phyloP scores from a whole-genome alignment of 495 filamentous ascomycete species.

The Cudoniella acicularis region DNA sequence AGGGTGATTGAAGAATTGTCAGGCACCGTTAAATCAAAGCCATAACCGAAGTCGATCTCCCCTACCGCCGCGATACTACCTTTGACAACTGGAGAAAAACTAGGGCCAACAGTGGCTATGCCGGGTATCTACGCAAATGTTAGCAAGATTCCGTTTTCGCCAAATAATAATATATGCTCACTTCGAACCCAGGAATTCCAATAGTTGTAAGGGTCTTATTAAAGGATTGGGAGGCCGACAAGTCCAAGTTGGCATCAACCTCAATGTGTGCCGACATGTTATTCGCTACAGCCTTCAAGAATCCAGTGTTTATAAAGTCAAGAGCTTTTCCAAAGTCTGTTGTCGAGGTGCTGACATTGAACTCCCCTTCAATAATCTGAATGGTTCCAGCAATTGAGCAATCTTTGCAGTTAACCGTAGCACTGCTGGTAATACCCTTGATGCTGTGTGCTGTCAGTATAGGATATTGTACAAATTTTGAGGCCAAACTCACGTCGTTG shows the following conservation, averaged over 20 bases:
- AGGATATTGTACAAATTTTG: too few species aligned
- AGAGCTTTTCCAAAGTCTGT: not conserved
- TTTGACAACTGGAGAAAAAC: not conserved
- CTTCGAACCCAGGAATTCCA: not conserved
- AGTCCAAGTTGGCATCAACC: not conserved
- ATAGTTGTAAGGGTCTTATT: not conserved
- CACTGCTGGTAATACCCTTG: not conserved
- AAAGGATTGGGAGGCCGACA: not conserved
- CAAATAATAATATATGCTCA: too few species aligned
- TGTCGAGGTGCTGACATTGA: not conserved
- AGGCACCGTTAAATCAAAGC: slow-evolving; percentile 2
- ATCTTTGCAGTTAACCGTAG: not conserved
- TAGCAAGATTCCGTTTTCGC: not conserved
- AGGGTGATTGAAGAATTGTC: not conserved
- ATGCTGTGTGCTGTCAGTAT: too few species aligned
- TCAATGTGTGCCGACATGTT: slow-evolving; percentile 1
- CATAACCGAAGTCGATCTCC: slow-evolving; percentile 1
- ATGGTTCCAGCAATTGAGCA: not conserved
- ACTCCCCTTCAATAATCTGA: not conserved
- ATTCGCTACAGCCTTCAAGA: slow-evolving; percentile 1
- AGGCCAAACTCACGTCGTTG: not conserved
- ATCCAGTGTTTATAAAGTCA: slow-evolving; percentile 3
- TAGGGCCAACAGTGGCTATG: slow-evolving; percentile 2
- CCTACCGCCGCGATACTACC: not conserved
- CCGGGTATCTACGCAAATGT: slow-evolving; percentile 1